Evolutionary conservation across 2,329 filamentous ascomycete species (phyloP), one percentile per base, ranked within the genome.

Genomic region (Fusarium bactridioides): DNA sequence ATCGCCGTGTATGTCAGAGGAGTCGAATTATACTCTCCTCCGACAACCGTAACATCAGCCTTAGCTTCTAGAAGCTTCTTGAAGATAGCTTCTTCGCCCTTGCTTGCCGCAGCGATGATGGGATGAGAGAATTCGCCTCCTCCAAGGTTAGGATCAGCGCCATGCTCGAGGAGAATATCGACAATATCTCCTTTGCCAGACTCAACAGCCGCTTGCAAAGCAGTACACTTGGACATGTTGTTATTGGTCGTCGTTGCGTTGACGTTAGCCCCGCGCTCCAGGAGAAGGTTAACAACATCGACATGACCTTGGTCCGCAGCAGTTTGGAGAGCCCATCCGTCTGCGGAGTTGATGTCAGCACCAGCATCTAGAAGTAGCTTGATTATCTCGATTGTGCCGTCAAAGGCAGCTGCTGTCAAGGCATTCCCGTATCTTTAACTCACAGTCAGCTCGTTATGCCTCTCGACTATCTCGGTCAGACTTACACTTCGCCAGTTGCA

Each of bases 141-240:
- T 10, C 82, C 82, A 2, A 80, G 70, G 60, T 84, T 79, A 1
- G 83, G 82, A 61, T 84, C 73, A 15, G 82, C 83, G 13, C 65
- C 62, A 29, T 80, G 76, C 21, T 83, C 77, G 13, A 84, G 79
- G 7, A 85, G 69, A 5, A 84, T 70, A 2, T 74, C 67, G 18
- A 83, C 83, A 15, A 84, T 81, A 7, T 83, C 80, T 0, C 56
- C 64, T 37, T 78, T 75, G 7, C 82, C 78, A 2, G 77, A 76
- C 47, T 83, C 81, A 41, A 79, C 80, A 0, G 83, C 83, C 1
- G 77, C 83, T 58, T 85, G 83, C 1, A 85, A 72, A 2, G 83
- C 83, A 9, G 82, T 84, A 9, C 80, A 79, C 3, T 76, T 72
- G 2, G 64, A 41, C 60, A 83, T 81, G 23, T 78, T 76, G 4